These are phyloP conservation scores for Verticillium nonalfalfae DNA, from an alignment of 2,329 filamentous ascomycete genomes.

Conservation along the genomic window DNA sequence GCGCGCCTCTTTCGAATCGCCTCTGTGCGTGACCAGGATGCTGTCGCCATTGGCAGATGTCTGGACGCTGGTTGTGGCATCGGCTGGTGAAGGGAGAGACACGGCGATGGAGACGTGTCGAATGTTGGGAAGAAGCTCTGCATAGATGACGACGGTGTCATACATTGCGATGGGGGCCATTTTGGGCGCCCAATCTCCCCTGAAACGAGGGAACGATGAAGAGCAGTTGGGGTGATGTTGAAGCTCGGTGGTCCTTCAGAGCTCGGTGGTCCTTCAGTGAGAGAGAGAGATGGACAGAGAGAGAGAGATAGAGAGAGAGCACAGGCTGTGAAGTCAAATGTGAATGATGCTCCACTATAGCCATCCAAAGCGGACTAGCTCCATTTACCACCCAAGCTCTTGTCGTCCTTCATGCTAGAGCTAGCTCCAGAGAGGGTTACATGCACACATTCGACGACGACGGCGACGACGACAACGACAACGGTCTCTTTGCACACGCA, in stretches of 20 bases:
- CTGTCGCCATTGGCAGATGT: slow-evolving; percentile 37
- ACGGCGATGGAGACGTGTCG: slow-evolving; percentile 55
- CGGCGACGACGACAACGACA: not conserved
- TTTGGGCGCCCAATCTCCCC: not conserved
- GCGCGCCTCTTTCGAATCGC: slow-evolving; percentile 21
- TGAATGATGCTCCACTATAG: not conserved
- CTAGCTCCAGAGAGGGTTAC: not conserved
- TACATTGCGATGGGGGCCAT: not conserved
- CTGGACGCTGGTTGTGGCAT: slow-evolving; percentile 29
- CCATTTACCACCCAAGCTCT: not conserved
- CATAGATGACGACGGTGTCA: slow-evolving; percentile 41
- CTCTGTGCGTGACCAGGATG: slow-evolving; percentile 43
- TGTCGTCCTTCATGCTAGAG: not conserved
- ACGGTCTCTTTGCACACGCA: not conserved
- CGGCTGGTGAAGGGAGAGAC: slow-evolving; percentile 36
- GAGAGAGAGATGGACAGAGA: too few relatives aligned
- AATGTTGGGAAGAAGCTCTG: slow-evolving; percentile 60
- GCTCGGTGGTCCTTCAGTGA: too few relatives aligned
- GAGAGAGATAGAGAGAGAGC: not conserved
- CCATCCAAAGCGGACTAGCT: not conserved
- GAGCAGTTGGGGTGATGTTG: not conserved
- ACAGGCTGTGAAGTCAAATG: not conserved
- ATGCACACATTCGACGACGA: not conserved
- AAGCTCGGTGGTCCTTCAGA: not conserved
- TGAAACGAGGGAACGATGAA: not conserved